Conservation (phyloP, 805 yeast species). For the Candida endomychidarum region DNA sequence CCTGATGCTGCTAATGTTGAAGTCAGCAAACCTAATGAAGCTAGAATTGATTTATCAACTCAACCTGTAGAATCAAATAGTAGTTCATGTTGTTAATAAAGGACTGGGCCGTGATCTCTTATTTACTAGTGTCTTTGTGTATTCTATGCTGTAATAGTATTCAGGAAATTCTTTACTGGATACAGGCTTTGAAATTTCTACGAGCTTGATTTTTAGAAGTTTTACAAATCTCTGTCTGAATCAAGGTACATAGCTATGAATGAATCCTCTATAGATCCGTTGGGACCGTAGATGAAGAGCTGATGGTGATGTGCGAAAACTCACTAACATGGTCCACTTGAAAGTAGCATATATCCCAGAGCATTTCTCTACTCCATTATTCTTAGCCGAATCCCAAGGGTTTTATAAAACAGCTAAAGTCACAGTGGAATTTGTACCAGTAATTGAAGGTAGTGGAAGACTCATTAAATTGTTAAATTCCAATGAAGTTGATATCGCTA, state of each 20-base stretch:
- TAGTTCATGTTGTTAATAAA: slow-evolving; percentile 11
- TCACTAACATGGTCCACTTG: slow-evolving; percentile 1
- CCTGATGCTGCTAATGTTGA: slow-evolving; percentile 42
- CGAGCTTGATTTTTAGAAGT: too few species aligned
- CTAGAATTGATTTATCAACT: slow-evolving; percentile 36
- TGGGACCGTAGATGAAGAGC: too few species aligned
- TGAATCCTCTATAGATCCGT: too few species aligned
- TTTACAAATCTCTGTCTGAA: not conserved
- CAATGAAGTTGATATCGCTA: slow-evolving; percentile 70
- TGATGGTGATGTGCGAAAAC: too few species aligned
- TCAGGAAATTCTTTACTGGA: too few species aligned
- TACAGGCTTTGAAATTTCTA: too few species aligned
- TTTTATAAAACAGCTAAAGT: slow-evolving; percentile 48
- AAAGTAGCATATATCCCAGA: slow-evolving; percentile 87
- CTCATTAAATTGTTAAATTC: slow-evolving; percentile 69
- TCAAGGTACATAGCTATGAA: too few species aligned
- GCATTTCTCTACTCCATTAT: slow-evolving; percentile 86
- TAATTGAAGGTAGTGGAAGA: slow-evolving; percentile 86
- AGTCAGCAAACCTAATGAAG: slow-evolving; percentile 15
- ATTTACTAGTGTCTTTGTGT: too few species aligned
- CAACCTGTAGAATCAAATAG: slow-evolving; percentile 8
- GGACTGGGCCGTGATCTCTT: too few species aligned
- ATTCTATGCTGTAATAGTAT: too few species aligned
- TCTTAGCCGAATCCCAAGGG: slow-evolving; percentile 63
- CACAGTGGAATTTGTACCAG: slow-evolving; percentile 63